phyloP scores from a whole-genome alignment of 2,329 filamentous ascomycete genomes.

The Paecilomyces sp. region DNA sequence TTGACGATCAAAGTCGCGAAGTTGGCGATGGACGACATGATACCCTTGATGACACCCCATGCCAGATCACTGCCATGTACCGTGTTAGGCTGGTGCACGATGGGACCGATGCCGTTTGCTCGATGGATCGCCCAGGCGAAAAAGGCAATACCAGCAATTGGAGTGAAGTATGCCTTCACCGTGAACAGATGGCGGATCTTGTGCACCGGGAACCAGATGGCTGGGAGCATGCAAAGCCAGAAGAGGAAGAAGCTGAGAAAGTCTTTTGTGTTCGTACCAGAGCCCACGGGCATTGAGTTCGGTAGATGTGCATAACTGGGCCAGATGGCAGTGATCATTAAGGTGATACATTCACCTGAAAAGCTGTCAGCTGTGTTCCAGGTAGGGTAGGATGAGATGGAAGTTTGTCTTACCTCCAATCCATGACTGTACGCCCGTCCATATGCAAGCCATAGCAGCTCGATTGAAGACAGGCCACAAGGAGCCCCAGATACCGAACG shows the following conservation, averaged over 20 bases:
- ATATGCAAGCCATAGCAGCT: conserved; percentile 69
- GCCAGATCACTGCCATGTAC: conserved; percentile 61
- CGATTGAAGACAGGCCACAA: conserved; percentile 86
- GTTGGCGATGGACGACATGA: conserved; percentile 86
- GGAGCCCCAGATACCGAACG: conserved; percentile 83
- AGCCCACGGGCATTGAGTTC: conserved; percentile 57
- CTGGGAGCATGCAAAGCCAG: conserved; percentile 72
- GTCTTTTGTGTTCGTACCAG: conserved; percentile 66
- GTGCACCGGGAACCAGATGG: conserved; percentile 84
- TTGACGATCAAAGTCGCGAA: conserved; percentile 79
- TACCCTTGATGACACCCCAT: conserved; percentile 76
- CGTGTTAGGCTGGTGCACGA: conserved; percentile 61
- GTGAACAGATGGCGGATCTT: conserved; percentile 86
- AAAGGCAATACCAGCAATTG: conserved; percentile 73
- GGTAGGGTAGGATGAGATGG: not conserved
- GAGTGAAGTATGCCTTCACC: conserved; percentile 79
- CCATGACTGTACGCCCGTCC: conserved; percentile 53
- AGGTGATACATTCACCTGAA: conserved; percentile 66
- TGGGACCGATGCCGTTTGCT: conserved; percentile 75
- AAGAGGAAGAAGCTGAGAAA: conserved; percentile 84
- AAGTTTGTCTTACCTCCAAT: conserved; percentile 53
- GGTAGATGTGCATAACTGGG: conserved; percentile 51
- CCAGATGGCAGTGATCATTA: conserved; percentile 89
- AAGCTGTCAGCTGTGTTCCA: not conserved
- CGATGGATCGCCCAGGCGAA: conserved; percentile 80